Conservation (phyloP, 805 yeast genomes). For the Schizosaccharomyces cryophilus region DNA sequence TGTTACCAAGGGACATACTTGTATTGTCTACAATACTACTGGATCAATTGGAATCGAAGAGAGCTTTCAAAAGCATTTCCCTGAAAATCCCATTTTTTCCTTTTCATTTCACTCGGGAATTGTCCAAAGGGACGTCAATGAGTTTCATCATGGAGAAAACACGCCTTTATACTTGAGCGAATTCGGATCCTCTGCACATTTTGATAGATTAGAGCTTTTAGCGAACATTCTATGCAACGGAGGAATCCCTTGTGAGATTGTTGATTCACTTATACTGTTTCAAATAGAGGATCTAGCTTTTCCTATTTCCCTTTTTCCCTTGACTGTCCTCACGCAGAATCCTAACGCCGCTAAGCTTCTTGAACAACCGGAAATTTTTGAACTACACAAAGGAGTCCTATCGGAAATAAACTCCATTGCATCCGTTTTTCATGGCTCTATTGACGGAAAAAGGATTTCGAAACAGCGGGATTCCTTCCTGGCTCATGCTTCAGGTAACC, state of each 20-base stretch:
- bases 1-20: constrained; percentile 22
- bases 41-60: constrained; percentile 39
- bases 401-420: background rate
- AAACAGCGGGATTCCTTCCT: background rate
- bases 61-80: constrained; percentile 28
- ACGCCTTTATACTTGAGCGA: constrained; percentile 6
- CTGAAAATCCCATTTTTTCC: constrained; percentile 27
- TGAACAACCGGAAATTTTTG: background rate
- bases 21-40: constrained; percentile 24
- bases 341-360: constrained; percentile 4
- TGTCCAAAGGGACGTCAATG: constrained; percentile 7
- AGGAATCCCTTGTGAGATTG: constrained; percentile 6
- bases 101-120: constrained; percentile 24
- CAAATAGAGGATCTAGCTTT: constrained; percentile 8
- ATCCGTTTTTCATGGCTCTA: background rate
- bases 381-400: background rate
- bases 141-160: constrained; percentile 6
- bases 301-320: constrained; percentile 8
- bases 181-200: background rate
- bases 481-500: background rate
- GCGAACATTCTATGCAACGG: constrained; percentile 8
- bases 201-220: constrained; percentile 5
- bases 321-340: constrained; percentile 8
- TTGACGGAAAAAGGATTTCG: background rate
- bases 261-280: constrained; percentile 7